Percentiles rank a stretch among this genome's conserved stretches.
These are phyloP conservation scores for Styphnolobium japonicum DNA, from an alignment of 306 rosid genomes.

Conservation along the genomic window DNA sequence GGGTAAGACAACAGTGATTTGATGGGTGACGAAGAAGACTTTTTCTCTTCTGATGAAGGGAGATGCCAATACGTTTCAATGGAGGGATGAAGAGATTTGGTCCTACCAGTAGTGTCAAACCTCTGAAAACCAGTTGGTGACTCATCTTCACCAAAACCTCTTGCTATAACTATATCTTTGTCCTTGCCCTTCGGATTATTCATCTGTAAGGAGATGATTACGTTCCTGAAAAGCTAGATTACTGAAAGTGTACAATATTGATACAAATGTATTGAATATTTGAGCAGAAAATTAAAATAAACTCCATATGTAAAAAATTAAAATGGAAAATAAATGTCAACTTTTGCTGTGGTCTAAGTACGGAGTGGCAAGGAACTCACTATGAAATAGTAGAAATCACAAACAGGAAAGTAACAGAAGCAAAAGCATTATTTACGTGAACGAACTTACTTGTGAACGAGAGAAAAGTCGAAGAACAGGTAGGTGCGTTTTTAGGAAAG, in stretches of 20 bases:
- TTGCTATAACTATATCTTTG: slow-evolving; percentile 25
- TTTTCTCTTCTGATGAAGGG: slow-evolving; percentile 9
- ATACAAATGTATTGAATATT: background rate
- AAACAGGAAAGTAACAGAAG: background rate
- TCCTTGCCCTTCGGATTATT: background rate
- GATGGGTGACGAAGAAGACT: slow-evolving; percentile 23
- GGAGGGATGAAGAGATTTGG: slow-evolving; percentile 56
- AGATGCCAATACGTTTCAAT: slow-evolving; percentile 70
- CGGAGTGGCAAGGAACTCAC: no score
- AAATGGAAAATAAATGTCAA: background rate
- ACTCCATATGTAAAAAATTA: background rate
- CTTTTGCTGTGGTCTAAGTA: background rate
- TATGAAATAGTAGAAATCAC: background rate
- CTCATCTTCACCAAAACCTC: slow-evolving; percentile 24
- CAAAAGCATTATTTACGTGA: no score
- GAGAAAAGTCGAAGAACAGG: background rate
- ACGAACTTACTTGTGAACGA: no score
- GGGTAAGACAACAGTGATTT: slow-evolving; percentile 47
- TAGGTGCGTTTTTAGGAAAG: background rate
- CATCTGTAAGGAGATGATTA: slow-evolving; percentile 23
- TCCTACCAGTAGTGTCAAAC: slow-evolving; percentile 1
- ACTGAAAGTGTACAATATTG: background rate
- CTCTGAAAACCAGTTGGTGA: slow-evolving; percentile 20
- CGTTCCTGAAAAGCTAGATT: background rate
- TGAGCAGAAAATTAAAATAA: background rate